Evolutionary conservation across 176 grass and related monocot species (phyloP), one percentile per base, ranked within the genome.

Genomic region (Bothriochloa decipiens): DNA sequence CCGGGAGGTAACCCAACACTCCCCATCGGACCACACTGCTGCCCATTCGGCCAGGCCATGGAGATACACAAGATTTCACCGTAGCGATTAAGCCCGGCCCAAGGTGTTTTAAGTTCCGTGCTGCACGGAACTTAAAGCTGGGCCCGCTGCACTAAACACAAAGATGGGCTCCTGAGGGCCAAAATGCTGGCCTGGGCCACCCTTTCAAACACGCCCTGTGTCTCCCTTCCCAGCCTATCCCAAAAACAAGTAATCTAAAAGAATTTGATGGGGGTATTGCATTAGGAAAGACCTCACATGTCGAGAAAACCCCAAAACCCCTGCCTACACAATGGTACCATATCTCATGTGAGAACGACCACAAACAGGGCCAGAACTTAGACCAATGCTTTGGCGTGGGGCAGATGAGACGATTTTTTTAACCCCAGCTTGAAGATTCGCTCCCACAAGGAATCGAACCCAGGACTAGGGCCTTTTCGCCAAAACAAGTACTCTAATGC

Each of bases 161-260:
- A 32, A 32, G 29, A 32, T 32, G 29, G 29, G 29, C 29, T 32
- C 29, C 29, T 32, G 29, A 32, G 29, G 29, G 29, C 29, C 29
- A 32, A 32, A 32, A 32, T 32, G 29, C 29, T 32, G 29, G 29
- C 29, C 2, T 2, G 29, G 29, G 29, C 29, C 29, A 32, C 29
- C 29, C 29, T 32, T 32, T 32, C 29, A 32, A 32, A 32, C 29
- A 32, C 29, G 29, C 2, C 2, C 2, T 10, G 3, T 39, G 3
- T 61, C 58, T 61, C 58, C n/a, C 58, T 61, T 61, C 58, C 58
- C n/a, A 25, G 58, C n/a, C 58, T 61, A 61, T 61, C 58, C 22
- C 22, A 25, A 25, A 25, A 10, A 58, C 53, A 57, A 57, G 18
- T 57, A 22, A 6, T 22, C 53, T 57, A 57, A 57, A 57, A 57